These are phyloP conservation scores for Stachybotrys echinatus DNA, from an alignment of 2,329 filamentous ascomycete genomes.

Conservation along the genomic window DNA sequence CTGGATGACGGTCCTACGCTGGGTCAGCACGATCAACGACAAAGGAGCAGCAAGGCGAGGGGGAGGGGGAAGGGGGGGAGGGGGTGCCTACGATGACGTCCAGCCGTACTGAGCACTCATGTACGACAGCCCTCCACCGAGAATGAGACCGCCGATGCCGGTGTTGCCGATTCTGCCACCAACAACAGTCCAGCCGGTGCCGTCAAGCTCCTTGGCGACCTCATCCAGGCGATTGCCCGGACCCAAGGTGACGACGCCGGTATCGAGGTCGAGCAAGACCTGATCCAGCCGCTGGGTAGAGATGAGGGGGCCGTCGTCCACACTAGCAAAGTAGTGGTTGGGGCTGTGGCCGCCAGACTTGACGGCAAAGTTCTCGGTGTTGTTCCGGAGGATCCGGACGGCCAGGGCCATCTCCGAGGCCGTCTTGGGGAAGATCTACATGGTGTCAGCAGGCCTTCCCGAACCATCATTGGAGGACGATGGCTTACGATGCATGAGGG, in stretches of 20 bases:
- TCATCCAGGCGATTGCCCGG: conserved; percentile 39
- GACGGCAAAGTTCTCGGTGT: conserved; percentile 45
- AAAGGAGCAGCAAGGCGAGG: too few species aligned
- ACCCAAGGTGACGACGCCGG: conserved; percentile 36
- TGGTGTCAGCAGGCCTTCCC: too few species aligned
- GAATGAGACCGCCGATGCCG: conserved; percentile 42
- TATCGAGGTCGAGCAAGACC: conserved; percentile 29
- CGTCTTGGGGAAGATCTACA: conserved; percentile 39
- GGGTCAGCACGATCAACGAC: too few species aligned
- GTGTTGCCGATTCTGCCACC: conserved; percentile 40
- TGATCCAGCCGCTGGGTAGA: conserved; percentile 36
- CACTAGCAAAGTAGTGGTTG: conserved; percentile 47
- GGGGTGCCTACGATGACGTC: too few species aligned
- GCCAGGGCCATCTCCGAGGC: conserved; percentile 46
- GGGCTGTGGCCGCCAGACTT: conserved; percentile 54
- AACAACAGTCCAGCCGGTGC: conserved; percentile 35
- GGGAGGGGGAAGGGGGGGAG: too few species aligned
- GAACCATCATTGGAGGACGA: too few species aligned
- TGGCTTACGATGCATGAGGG: conserved; percentile 44
- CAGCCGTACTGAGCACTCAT: conserved; percentile 46
- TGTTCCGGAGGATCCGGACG: conserved; percentile 42
- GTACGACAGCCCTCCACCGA: conserved; percentile 50
- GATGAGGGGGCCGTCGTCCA: conserved; percentile 42
- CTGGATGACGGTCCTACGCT: conserved; percentile 33
- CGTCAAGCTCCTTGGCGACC: conserved; percentile 32